phyloP scores from a whole-genome alignment of 1,284 basidiomycete genomes.

The Ceratobasidium sp. region DNA sequence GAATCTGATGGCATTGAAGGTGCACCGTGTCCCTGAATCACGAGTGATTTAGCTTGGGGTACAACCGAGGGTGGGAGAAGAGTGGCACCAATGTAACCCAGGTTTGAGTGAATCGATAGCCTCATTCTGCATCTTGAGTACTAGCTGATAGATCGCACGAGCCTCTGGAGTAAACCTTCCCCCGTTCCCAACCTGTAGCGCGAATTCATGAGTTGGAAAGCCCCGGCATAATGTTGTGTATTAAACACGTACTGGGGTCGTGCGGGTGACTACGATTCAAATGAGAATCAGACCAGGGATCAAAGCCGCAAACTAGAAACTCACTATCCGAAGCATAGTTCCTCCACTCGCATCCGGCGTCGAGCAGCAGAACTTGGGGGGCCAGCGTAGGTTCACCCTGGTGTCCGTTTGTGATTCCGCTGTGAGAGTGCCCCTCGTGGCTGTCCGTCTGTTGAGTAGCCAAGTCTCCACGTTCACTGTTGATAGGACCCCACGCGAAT shows the following conservation, averaged over 20 bases:
- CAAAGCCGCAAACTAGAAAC: slow-evolving; percentile 49
- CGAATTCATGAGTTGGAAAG: neutral
- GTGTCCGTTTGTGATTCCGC: slow-evolving; percentile 52
- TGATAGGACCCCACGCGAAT: slow-evolving; percentile 80
- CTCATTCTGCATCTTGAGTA: slow-evolving; percentile 85
- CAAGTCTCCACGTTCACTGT: slow-evolving; percentile 56
- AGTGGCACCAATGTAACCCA: slow-evolving; percentile 73
- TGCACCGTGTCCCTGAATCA: slow-evolving; percentile 71
- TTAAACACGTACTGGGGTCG: slow-evolving; percentile 66
- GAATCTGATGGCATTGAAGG: slow-evolving; percentile 78
- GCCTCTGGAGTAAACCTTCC: slow-evolving; percentile 86
- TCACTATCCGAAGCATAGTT: slow-evolving; percentile 81
- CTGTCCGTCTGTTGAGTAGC: slow-evolving; percentile 64
- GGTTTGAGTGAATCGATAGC: slow-evolving; percentile 76
- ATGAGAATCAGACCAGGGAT: neutral
- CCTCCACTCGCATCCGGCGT: slow-evolving; percentile 90
- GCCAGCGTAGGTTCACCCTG: slow-evolving; percentile 55
- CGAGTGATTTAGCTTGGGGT: neutral
- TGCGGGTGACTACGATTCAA: slow-evolving; percentile 71
- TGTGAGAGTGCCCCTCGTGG: slow-evolving; percentile 56
- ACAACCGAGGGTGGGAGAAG: neutral
- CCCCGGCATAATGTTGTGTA: neutral
- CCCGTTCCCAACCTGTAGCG: slow-evolving; percentile 74
- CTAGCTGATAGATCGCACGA: slow-evolving; percentile 82
- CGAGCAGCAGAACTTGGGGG: slow-evolving; percentile 88